Evolutionary conservation across 257 asterid species (phyloP).

Genomic region (Coffea eugenioides): DNA sequence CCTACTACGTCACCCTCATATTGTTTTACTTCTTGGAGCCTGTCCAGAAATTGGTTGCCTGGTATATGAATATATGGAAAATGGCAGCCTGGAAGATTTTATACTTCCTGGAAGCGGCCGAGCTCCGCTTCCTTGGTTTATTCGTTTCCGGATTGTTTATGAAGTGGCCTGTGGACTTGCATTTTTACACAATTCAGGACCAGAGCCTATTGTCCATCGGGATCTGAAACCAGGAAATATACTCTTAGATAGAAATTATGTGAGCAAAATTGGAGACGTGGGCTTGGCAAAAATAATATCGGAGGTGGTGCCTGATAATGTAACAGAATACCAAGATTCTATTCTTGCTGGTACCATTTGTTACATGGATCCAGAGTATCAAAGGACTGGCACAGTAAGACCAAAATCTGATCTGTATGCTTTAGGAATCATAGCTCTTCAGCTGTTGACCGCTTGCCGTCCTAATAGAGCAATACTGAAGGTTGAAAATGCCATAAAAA

Average conservation of each 20-base stretch:
- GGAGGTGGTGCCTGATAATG: constrained; percentile 63
- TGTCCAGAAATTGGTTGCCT: constrained; percentile 81
- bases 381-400: constrained; percentile 79
- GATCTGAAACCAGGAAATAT: constrained; percentile 93
- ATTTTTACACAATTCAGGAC: constrained; percentile 73
- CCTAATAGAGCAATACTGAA: constrained; percentile 62
- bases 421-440: constrained; percentile 75
- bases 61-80: constrained; percentile 54
- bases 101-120: constrained; percentile 35
- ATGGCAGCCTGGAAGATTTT: constrained; percentile 42
- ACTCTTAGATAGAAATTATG: constrained; percentile 57
- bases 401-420: constrained; percentile 90
- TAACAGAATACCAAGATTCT: constrained; percentile 73
- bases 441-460: constrained; percentile 58
- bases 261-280: constrained; percentile 80
- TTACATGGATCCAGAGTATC: constrained; percentile 95
- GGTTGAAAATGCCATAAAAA: constrained; percentile 62
- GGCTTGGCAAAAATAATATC: constrained; percentile 77
- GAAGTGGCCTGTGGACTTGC: constrained; percentile 93
- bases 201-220: constrained; percentile 80
- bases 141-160: constrained; percentile 69
- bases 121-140: constrained; percentile 65
- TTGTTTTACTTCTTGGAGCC: constrained; percentile 78
- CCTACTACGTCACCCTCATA: constrained; percentile 77
- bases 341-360: constrained; percentile 72